Conservation (phyloP, 2,329 filamentous ascomycete genomes). For the Erysiphe pulchra region DNA sequence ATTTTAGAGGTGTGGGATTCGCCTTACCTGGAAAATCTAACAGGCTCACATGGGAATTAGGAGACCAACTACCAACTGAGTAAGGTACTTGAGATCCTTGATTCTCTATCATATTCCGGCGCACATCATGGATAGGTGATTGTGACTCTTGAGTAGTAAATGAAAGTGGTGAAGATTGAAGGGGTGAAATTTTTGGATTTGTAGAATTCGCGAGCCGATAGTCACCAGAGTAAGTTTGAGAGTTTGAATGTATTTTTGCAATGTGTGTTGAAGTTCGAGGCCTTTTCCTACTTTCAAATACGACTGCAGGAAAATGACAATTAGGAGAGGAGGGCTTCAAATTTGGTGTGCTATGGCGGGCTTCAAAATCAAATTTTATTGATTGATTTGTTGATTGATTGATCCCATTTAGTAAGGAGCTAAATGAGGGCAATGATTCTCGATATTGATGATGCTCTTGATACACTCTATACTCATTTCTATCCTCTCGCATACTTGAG, state of each 20-base stretch:
- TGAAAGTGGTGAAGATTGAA: slow-evolving; percentile 4
- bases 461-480: slow-evolving; percentile 8
- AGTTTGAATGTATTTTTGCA: slow-evolving; percentile 6
- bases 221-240: slow-evolving; percentile 6
- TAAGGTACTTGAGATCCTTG: slow-evolving; percentile 4
- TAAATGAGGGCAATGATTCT: slow-evolving; percentile 13
- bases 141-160: slow-evolving; percentile 5
- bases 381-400: slow-evolving; percentile 7
- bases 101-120: slow-evolving; percentile 4
- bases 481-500: slow-evolving; percentile 1
- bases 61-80: slow-evolving; percentile 10
- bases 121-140: slow-evolving; percentile 11
- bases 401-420: slow-evolving; percentile 11
- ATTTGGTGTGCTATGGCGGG: slow-evolving; percentile 9
- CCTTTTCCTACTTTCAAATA: slow-evolving; percentile 7
- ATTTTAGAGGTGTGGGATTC: slow-evolving; percentile 11
- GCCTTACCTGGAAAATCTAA: slow-evolving; percentile 9
- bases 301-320: slow-evolving; percentile 9
- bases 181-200: slow-evolving; percentile 7
- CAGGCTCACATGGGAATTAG: slow-evolving; percentile 7
- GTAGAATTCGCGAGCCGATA: neutral
- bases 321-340: slow-evolving; percentile 9
- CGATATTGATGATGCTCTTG: slow-evolving; percentile 5
- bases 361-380: neutral
- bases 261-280: slow-evolving; percentile 9